Percentiles rank a stretch among this genome's conserved stretches.
Evolutionary conservation across 768 basidiomycete genomes (phyloP).

Genomic region (Baorangia bicolor): DNA sequence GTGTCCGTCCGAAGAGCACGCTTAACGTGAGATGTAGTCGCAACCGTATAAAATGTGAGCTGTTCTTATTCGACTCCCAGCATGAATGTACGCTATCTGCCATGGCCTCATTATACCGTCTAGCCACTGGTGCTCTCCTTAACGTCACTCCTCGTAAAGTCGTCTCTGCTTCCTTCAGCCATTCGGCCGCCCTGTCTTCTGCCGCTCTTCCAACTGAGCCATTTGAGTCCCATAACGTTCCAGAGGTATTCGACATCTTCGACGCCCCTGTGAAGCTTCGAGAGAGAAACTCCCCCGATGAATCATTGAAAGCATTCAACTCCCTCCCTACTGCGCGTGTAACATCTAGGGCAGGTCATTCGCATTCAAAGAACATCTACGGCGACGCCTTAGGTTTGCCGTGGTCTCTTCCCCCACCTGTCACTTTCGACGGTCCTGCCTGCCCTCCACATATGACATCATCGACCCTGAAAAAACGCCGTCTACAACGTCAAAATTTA

Average conservation of each 20-base stretch:
- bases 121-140: conserved; percentile 4
- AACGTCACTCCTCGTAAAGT: conserved; percentile 7
- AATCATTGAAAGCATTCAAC: conserved; percentile 10
- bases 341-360: conserved; percentile 10
- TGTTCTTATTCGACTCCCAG: neutral
- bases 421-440: conserved; percentile 52
- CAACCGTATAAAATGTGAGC: conserved; percentile 19
- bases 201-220: neutral
- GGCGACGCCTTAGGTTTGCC: conserved; percentile 16
- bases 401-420: conserved; percentile 42
- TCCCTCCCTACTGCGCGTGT: neutral
- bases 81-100: neutral
- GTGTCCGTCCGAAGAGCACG: neutral
- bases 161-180: conserved; percentile 12
- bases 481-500: conserved; percentile 10
- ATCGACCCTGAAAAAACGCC: conserved; percentile 8
- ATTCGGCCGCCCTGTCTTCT: conserved; percentile 14
- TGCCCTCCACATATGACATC: conserved; percentile 29
- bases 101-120: conserved; percentile 20
- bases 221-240: conserved; percentile 15
- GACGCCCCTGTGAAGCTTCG: conserved; percentile 45
- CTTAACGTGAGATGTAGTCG: too few relatives aligned
- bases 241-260: conserved; percentile 50
- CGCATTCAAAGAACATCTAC: conserved; percentile 1
- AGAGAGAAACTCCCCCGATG: conserved; percentile 32